phyloP scores from a whole-genome alignment of 345 rosid species.

The Rubroshorea leprosula region DNA sequence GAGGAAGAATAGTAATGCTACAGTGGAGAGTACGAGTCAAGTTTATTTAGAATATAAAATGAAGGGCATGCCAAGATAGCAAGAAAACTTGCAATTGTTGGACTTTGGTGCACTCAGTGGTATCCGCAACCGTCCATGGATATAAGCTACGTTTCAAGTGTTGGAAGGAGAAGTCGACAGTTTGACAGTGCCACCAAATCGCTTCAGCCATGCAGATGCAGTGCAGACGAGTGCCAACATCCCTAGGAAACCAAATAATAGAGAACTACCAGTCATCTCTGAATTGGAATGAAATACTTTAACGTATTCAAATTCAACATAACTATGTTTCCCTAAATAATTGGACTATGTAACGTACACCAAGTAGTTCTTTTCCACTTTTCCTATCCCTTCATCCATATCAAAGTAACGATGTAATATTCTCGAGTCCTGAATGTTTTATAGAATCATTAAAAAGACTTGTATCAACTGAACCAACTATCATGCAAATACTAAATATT shows the following conservation, averaged over 20 bases:
- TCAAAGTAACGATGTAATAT: too few relatives aligned
- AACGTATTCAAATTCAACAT: too few relatives aligned
- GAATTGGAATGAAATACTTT: not conserved
- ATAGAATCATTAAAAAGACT: too few relatives aligned
- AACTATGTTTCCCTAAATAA: too few relatives aligned
- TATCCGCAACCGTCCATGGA: constrained; percentile 14
- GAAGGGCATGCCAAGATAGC: not conserved
- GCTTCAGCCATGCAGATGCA: not conserved
- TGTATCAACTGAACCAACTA: too few relatives aligned
- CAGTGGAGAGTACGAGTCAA: not conserved
- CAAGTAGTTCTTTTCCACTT: too few relatives aligned
- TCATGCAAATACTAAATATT: too few relatives aligned
- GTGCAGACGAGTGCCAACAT: not conserved
- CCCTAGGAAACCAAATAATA: not conserved
- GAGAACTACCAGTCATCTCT: not conserved
- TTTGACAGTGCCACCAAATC: constrained; percentile 9
- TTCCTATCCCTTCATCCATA: too few relatives aligned
- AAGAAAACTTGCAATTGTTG: constrained; percentile 7
- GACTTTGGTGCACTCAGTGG: constrained; percentile 16
- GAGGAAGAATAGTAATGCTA: constrained; percentile 6
- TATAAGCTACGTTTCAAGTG: constrained; percentile 9
- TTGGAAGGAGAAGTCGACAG: constrained; percentile 6
- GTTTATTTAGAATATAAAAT: constrained; percentile 12
- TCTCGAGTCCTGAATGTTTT: too few relatives aligned
- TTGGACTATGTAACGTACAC: too few relatives aligned